A percentile compares a stretch with the other conserved stretches of the same genome.
Conservation (phyloP, 352 stramenopile genomes). For the Globisporangium abappressorium region DNA sequence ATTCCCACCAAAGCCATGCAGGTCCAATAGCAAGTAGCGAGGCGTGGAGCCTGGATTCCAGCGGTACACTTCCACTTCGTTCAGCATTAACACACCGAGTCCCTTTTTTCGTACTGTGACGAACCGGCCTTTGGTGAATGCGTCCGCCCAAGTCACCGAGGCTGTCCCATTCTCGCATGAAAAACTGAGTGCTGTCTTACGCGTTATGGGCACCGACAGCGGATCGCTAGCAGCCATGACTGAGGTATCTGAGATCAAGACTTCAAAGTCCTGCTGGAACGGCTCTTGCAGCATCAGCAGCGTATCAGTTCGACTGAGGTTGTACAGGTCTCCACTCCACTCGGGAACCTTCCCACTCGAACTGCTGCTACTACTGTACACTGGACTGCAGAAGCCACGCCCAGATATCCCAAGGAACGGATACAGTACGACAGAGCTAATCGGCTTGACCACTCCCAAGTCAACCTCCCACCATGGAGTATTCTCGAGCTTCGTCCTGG, state of each 20-base stretch:
- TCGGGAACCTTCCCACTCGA: constrained; percentile 14
- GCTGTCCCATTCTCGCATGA: constrained; percentile 40
- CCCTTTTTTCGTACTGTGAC: constrained; percentile 44
- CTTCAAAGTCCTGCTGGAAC: constrained; percentile 52
- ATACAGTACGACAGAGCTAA: constrained; percentile 47
- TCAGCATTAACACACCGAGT: constrained; percentile 49
- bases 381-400: constrained; percentile 28
- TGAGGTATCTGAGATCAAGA: constrained; percentile 33
- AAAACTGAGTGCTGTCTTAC: constrained; percentile 36
- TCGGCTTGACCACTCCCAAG: constrained; percentile 38
- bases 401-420: constrained; percentile 44
- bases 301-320: constrained; percentile 31
- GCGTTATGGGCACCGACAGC: constrained; percentile 13
- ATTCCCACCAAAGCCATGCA: constrained; percentile 35
- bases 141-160: constrained; percentile 33
- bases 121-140: constrained; percentile 45
- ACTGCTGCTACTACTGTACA: not conserved
- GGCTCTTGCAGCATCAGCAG: constrained; percentile 44
- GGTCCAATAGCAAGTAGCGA: constrained; percentile 45
- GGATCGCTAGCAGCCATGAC: constrained; percentile 20
- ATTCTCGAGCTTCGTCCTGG: constrained; percentile 31
- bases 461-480: constrained; percentile 79
- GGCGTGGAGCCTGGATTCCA: constrained; percentile 56
- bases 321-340: constrained; percentile 45
- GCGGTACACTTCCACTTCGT: constrained; percentile 57